Conservation (phyloP, 2,329 filamentous ascomycete species). For the Sordariomycetes sp. region DNA sequence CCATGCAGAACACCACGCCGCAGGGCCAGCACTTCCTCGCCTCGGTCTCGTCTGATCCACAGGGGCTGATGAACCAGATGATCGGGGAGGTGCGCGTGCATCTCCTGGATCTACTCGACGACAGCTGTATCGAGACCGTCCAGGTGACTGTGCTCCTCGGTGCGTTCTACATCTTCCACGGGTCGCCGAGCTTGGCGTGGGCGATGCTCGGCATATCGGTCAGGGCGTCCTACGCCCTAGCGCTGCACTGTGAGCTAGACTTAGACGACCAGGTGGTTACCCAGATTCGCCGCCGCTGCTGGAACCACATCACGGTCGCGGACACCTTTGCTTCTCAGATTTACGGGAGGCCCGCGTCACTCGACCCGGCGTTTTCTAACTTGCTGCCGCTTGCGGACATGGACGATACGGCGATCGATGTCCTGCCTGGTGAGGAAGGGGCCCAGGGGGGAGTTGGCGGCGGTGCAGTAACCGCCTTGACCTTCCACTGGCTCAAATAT, state of each 20-base stretch:
- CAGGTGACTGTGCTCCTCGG: constrained; percentile 8
- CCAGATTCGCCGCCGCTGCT: constrained; percentile 16
- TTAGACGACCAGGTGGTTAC: constrained; percentile 5
- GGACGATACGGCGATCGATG: constrained; percentile 12
- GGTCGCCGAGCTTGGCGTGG: constrained; percentile 9
- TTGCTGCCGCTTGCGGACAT: constrained; percentile 13
- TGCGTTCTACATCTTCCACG: constrained; percentile 9
- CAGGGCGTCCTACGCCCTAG: constrained; percentile 9
- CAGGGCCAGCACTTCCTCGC: constrained; percentile 1
- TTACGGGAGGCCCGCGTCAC: constrained; percentile 16
- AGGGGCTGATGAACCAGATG: constrained; percentile 6
- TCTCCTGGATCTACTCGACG: constrained; percentile 8
- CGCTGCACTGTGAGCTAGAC: constrained; percentile 9
- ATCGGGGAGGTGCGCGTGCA: constrained; percentile 8
- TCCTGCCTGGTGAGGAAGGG: not conserved
- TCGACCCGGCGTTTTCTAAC: constrained; percentile 14
- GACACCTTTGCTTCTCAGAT: constrained; percentile 18
- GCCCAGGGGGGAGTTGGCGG: not conserved
- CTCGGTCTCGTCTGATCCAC: constrained; percentile 5
- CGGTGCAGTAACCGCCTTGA: constrained; percentile 9
- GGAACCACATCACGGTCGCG: constrained; percentile 16
- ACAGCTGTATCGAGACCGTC: constrained; percentile 8
- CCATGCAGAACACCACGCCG: constrained; percentile 7
- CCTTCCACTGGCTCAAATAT: constrained; percentile 16
- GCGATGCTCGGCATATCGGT: constrained; percentile 10